Percentiles rank a stretch among this genome's conserved stretches.
Conservation (phyloP, 1,284 basidiomycete species). For the Pseudozyma hubeiensis region DNA sequence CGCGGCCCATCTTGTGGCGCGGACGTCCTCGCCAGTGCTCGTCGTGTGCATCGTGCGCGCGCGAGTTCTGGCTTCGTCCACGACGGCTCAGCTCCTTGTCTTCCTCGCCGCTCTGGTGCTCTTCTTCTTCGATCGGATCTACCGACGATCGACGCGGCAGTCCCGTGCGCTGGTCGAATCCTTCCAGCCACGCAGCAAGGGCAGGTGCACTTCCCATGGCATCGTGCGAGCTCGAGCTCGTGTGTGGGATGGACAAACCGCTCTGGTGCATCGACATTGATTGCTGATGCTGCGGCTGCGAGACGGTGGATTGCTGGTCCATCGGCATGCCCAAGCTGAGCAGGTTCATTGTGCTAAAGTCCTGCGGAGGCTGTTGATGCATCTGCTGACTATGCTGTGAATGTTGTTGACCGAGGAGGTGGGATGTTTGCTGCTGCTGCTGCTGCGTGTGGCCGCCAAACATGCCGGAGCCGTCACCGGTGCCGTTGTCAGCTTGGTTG, state of each 20-base stretch:
- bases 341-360: conserved; percentile 48
- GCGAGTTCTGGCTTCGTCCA: conserved; percentile 29
- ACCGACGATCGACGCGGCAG: conserved; percentile 52
- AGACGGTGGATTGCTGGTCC: conserved; percentile 12
- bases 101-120: conserved; percentile 39
- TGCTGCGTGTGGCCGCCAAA: conserved; percentile 31
- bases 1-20: conserved; percentile 26
- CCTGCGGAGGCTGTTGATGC: conserved; percentile 30
- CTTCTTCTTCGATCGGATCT: conserved; percentile 54
- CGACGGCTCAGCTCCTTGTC: conserved; percentile 45
- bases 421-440: conserved; percentile 11
- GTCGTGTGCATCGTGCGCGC: conserved; percentile 28
- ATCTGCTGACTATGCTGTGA: conserved; percentile 16
- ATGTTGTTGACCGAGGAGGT: conserved; percentile 7
- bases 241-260: conserved; percentile 17
- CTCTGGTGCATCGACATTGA: conserved; percentile 28
- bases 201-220: conserved; percentile 21
- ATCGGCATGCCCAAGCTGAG: conserved; percentile 44
- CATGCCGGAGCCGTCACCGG: neutral
- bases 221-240: conserved; percentile 22
- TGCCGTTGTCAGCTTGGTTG: conserved; percentile 16
- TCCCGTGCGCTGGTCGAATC: conserved; percentile 50
- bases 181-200: conserved; percentile 47
- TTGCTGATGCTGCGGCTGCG: conserved; percentile 9
- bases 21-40: conserved; percentile 42